Conservation (phyloP, 495 filamentous ascomycete species). For the Tuber umbilicatum region DNA sequence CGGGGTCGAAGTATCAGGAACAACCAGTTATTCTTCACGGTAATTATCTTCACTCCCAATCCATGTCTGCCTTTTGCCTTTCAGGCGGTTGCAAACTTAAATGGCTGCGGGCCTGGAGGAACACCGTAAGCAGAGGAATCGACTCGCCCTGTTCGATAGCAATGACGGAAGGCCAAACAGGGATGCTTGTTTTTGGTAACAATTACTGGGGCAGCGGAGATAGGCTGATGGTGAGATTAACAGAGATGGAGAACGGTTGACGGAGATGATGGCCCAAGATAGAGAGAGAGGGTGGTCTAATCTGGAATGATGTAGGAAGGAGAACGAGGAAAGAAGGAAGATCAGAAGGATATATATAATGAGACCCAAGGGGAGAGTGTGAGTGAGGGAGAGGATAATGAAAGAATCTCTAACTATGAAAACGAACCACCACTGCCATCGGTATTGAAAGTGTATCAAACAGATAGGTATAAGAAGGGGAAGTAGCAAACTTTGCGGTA, state of each 20-base stretch:
- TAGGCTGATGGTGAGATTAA: not conserved
- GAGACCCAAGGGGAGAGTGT: not conserved
- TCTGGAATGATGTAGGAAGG: not conserved
- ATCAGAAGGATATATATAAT: not conserved
- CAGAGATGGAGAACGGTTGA: not conserved
- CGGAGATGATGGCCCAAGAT: not conserved
- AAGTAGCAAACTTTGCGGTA: not conserved
- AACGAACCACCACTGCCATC: not conserved
- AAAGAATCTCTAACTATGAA: not conserved
- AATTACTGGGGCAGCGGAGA: not conserved
- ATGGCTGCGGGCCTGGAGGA: not conserved
- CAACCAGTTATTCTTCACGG: not conserved
- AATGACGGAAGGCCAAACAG: not conserved
- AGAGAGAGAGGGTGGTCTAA: not conserved
- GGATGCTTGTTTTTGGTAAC: not conserved
- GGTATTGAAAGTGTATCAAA: not conserved
- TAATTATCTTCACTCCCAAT: not conserved
- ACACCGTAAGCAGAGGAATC: not conserved
- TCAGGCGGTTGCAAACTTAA: not conserved
- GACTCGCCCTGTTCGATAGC: not conserved
- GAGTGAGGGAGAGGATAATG: not conserved
- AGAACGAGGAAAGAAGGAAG: not conserved
- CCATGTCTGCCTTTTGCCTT: not conserved
- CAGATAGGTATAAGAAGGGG: not conserved
- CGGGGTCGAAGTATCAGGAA: not conserved